Evolutionary conservation across 768 basidiomycete genomes (phyloP), one percentile per base, ranked within the genome.

Genomic region (Pholiota molesta): DNA sequence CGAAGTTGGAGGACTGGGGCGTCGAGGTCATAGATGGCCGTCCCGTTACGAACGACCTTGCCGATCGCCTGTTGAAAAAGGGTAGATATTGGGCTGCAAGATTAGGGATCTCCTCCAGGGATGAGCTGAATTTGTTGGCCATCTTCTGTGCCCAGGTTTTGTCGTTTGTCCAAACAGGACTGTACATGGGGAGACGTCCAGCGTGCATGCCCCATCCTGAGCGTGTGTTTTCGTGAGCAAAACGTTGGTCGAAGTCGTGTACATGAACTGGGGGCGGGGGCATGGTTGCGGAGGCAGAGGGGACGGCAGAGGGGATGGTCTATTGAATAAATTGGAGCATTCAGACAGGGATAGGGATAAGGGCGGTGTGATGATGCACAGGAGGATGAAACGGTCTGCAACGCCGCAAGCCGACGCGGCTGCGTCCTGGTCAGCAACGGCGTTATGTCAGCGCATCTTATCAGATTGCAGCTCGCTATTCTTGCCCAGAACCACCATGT

Each of bases 1-100:
- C 69, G 31, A 72, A 64, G 47, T 74, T 78, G 37, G 81, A 79
- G 35, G 76, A 71, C 16, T 75, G 58, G 16, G 73, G 63, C 26
- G 74, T 59, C 10, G 77, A 68, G 9, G 75, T 73, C 63, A 76
- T 68, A 49, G 73, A 71, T 29, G 73, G 66, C 56, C 72, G 74
- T 21, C 68, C 66, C 28, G 64, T 66, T 29, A 59, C 40, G 39
- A 62, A 71, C 55, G 71, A 70, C 64, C 72, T 67, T 60, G 69
- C 60, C 66, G 69, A 69, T 62, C 71, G 64, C 60, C 62, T 65
- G 19, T 60, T 64, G 60, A 59, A 66, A 45, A 65, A 69, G 23
- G 71, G 68, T 39, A 72, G 71, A 65, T 70, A 69, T 14, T 66
- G 69, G 17, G 62, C 53, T 33, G 72, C 55, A 26, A 68, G 58